These are phyloP conservation scores for Mucor circinelloides DNA, from an alignment of 371 early-diverging fungal genomes.

Conservation along the genomic window DNA sequence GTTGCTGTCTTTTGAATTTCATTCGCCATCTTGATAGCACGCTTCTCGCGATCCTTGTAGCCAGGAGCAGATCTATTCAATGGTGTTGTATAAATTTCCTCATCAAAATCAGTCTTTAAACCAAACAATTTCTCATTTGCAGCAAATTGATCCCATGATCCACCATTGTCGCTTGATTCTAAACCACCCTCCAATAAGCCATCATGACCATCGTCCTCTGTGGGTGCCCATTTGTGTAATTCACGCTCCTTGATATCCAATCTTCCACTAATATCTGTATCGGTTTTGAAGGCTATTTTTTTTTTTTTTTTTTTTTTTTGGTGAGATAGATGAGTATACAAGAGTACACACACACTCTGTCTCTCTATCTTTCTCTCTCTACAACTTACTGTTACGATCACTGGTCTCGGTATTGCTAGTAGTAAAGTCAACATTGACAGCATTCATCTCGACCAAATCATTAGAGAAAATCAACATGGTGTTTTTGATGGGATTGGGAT, in stretches of 20 bases:
- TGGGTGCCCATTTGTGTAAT: constrained; percentile 84
- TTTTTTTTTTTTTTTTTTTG: too few relatives aligned
- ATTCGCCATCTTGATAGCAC: constrained; percentile 87
- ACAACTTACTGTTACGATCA: constrained; percentile 55
- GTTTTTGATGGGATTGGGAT: constrained; percentile 41
- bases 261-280: constrained; percentile 83
- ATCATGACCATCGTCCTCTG: constrained; percentile 49
- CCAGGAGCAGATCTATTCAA: constrained; percentile 87
- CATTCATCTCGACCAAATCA: constrained; percentile 70
- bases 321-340: too few relatives aligned
- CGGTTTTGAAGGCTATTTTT: constrained; percentile 83
- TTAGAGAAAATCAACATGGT: constrained; percentile 71
- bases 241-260: constrained; percentile 76
- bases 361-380: too few relatives aligned
- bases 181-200: constrained; percentile 39
- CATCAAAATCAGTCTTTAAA: constrained; percentile 93
- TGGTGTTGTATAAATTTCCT: constrained; percentile 94
- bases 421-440: constrained; percentile 55
- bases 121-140: constrained; percentile 95
- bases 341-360: too few relatives aligned
- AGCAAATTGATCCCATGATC: constrained; percentile 99
- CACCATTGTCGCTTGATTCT: constrained; percentile 20
- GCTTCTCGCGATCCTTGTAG: constrained; percentile 86
- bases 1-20: constrained; percentile 86
- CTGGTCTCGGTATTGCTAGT: constrained; percentile 17